phyloP scores from a whole-genome alignment of 2,329 filamentous ascomycete genomes.

The Endocalyx cinctus region DNA sequence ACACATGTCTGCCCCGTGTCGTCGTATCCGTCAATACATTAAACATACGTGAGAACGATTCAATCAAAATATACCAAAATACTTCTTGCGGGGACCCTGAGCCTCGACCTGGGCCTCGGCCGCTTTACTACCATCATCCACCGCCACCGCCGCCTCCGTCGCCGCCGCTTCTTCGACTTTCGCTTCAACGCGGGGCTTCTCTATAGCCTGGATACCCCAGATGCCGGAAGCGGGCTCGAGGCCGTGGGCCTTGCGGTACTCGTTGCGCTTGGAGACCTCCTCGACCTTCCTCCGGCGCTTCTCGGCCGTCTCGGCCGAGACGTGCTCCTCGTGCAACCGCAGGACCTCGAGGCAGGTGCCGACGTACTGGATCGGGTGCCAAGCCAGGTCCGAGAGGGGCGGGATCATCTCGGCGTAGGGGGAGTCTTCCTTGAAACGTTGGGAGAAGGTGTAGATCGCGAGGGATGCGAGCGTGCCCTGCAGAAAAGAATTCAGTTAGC shows the following conservation, averaged over 20 bases:
- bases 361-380: slow-evolving; percentile 65
- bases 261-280: slow-evolving; percentile 80
- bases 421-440: slow-evolving; percentile 75
- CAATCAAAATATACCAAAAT: slow-evolving; percentile 72
- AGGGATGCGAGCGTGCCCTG: slow-evolving; percentile 65
- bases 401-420: slow-evolving; percentile 78
- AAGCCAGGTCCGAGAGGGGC: slow-evolving; percentile 60
- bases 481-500: no score
- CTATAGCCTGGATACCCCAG: slow-evolving; percentile 20
- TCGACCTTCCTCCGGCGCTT: slow-evolving; percentile 70
- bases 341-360: slow-evolving; percentile 67
- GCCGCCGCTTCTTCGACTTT: not conserved
- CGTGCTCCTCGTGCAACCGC: slow-evolving; percentile 69
- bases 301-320: slow-evolving; percentile 63
- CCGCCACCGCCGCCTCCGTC: not conserved
- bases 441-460: slow-evolving; percentile 66
- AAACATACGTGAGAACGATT: no score
- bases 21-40: no score
- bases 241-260: slow-evolving; percentile 83
- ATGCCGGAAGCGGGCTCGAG: slow-evolving; percentile 46
- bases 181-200: slow-evolving; percentile 1
- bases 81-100: slow-evolving; percentile 63
- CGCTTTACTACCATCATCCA: slow-evolving; percentile 15
- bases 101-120: slow-evolving; percentile 12
- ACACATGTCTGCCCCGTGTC: no score